phyloP scores from a whole-genome alignment of 2,329 filamentous ascomycete species.

The Phialophora tarda region DNA sequence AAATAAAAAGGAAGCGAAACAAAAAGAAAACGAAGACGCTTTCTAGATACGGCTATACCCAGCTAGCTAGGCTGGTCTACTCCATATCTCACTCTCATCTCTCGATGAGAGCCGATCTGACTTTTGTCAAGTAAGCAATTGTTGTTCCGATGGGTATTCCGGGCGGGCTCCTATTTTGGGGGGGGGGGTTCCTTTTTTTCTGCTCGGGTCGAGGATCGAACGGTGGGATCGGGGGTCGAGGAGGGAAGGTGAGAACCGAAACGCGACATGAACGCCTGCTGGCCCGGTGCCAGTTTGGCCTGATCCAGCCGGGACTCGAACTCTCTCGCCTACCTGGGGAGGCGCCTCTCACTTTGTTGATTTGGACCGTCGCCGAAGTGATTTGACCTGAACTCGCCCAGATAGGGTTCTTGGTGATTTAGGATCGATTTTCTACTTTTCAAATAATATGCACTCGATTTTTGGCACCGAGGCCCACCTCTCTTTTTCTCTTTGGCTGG shows the following conservation, averaged over 20 bases:
- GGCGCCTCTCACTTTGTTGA: conserved; percentile 3
- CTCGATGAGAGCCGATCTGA: neutral
- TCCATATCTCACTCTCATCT: neutral
- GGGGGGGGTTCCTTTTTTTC: neutral
- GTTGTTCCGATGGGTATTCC: too few relatives aligned
- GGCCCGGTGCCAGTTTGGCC: conserved; percentile 1
- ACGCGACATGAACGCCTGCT: conserved; percentile 7
- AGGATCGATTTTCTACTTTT: neutral
- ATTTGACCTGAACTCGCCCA: conserved; percentile 10
- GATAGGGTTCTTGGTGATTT: conserved; percentile 19
- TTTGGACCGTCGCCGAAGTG: conserved; percentile 12
- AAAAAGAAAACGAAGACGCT: neutral
- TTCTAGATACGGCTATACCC: neutral
- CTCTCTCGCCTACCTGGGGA: conserved; percentile 15
- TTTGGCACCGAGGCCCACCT: neutral
- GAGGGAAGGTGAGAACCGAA: conserved; percentile 6
- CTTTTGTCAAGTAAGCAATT: neutral
- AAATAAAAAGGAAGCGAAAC: neutral
- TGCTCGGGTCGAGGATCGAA: neutral
- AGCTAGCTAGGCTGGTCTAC: neutral
- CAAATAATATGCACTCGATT: neutral
- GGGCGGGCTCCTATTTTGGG: too few relatives aligned
- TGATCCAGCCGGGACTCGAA: conserved; percentile 1
- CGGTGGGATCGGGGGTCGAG: neutral
- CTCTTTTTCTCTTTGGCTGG: neutral